Percentiles rank a stretch among this genome's conserved stretches.
These are phyloP conservation scores for Aureobasidium uvarum DNA, from an alignment of 2,329 filamentous ascomycete genomes.

Conservation along the genomic window DNA sequence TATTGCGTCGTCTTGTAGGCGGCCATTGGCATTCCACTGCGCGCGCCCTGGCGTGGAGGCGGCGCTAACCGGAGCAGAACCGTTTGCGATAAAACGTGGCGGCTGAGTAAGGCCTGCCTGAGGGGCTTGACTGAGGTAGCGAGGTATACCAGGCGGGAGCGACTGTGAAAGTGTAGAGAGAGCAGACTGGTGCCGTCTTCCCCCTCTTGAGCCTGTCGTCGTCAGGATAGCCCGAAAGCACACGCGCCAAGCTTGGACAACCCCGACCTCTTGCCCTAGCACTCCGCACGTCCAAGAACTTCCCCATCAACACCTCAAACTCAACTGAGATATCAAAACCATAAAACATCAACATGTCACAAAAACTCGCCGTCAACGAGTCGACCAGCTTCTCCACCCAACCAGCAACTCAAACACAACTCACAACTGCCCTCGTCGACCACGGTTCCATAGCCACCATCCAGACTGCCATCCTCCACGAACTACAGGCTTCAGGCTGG, in stretches of 20 bases:
- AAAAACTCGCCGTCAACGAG: constrained; percentile 43
- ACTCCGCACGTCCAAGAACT: constrained; percentile 1
- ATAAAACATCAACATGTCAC: constrained; percentile 29
- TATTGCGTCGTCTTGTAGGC: constrained; percentile 54
- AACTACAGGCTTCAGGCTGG: constrained; percentile 59
- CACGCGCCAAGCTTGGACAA: background rate
- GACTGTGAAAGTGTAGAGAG: background rate
- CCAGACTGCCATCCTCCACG: constrained; percentile 54
- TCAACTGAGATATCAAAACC: constrained; percentile 15
- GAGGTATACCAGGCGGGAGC: background rate
- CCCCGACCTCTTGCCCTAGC: background rate
- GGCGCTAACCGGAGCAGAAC: constrained; percentile 15
- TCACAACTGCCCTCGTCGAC: constrained; percentile 49
- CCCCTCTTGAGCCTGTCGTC: constrained; percentile 8
- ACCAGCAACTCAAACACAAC: constrained; percentile 41
- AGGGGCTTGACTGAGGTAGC: background rate
- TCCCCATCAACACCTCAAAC: constrained; percentile 6
- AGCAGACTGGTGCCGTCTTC: background rate
- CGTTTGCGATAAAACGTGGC: constrained; percentile 6
- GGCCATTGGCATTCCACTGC: constrained; percentile 28
- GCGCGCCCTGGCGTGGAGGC: constrained; percentile 21
- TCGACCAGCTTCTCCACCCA: constrained; percentile 41
- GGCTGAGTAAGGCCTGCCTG: constrained; percentile 2
- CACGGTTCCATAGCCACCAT: constrained; percentile 55
- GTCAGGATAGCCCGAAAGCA: constrained; percentile 15